Base-by-base conservation (phyloP, 2,329 filamentous ascomycete genomes). In the Ceratocystiopsis sp. region DNA sequence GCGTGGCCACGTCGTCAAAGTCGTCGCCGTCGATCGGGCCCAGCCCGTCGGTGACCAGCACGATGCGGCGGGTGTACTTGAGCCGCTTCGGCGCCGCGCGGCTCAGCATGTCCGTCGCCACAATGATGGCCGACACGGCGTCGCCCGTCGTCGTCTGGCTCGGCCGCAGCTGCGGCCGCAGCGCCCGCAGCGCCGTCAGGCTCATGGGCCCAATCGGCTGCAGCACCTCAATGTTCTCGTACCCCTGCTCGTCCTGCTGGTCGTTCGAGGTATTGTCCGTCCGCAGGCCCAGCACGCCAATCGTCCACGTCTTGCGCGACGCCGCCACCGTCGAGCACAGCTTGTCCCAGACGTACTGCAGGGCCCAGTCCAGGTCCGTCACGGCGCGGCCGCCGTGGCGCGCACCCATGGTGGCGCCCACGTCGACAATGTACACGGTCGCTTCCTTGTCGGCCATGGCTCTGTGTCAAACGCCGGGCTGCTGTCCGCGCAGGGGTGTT, bases 301-400 rank as follows among this genome's bases (percentile, higher is more conserved):
- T 64, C 18, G 71, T 73, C 54, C 76, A 74, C 1, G 80, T 86
- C 58, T 86, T 89, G 41, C 84, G 73, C 25, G 75, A 78, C 29
- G 58, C 59, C 38, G 70, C 61, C 60, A 85, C 80, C 4, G 78
- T 84, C 9, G 73, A 75, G 6, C 79, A 80, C 51, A 93, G 82
- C 57, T 84, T 91, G 67, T 96, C 89, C 87, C 89, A 98, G 41
- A 96, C 73, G 61, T 94, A 98, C 48, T 76, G 75, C 75, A 96
- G 78, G 40, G 77, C 75, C 76, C 80, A 98, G 47, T 95, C 84
- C 16, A 98, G 72, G 57, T 96, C 82, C 3, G 80, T 80, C 57
- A 89, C 74, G 17, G 66, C 57, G 51, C 91, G 77, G 21, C 80
- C 84, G 62, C 75, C 69, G 52, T 76, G 73, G 52, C 67, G 71